Base-by-base conservation (phyloP, 1,284 basidiomycete genomes). In the Melanopsichium pennsylvanicum region DNA sequence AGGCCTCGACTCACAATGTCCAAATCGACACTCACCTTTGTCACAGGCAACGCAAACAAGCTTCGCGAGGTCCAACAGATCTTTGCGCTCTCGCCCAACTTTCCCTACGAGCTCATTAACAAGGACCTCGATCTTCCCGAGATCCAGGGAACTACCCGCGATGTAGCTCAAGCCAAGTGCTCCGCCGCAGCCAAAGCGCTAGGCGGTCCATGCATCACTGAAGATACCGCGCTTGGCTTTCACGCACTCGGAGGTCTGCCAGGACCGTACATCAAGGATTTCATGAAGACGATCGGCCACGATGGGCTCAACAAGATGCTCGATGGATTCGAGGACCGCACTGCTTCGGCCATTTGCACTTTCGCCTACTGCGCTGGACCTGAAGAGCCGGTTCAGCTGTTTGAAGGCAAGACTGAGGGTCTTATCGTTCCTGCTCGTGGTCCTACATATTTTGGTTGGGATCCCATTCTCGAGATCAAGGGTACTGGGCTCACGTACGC, bases 31-130 rank as follows among this genome's bases (percentile, higher is more conserved):
- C 61, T 79, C 18, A 77, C 74, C 2, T 97, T 97, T 79, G 92
- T 97, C 16, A 97, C 94, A 1, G 92, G 93, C 35, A 97, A 97
- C 81, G 87, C 88, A 27, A 93, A 95, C 85, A 98, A 98, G 83
- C 85, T 97, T 25, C 86, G 85, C 57, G 94, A 98, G 83, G 93
- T 95, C 43, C 87, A 88, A 70, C 85, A 86, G 33, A 93, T 94
- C 75, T 58, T 76, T 31, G 64, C 63, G 3, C 38, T 59, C 18
- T 52, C 67, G 9, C 58, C 69, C 29, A 36, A 42, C 47, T 62
- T 68, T 13, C 44, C 52, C 5, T 75, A 56, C 41, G 47, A 44
- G 31, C 55, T 59, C 15, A 50, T 36, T 29, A 58, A 52, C 45
- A 42, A 38, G 39, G 56, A 49, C 11, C 59, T 74, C 32, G 52